A percentile compares a stretch with the other conserved stretches of the same genome.
phyloP scores from a whole-genome alignment of 345 rosid species.

The Aquilaria yunnanensis region DNA sequence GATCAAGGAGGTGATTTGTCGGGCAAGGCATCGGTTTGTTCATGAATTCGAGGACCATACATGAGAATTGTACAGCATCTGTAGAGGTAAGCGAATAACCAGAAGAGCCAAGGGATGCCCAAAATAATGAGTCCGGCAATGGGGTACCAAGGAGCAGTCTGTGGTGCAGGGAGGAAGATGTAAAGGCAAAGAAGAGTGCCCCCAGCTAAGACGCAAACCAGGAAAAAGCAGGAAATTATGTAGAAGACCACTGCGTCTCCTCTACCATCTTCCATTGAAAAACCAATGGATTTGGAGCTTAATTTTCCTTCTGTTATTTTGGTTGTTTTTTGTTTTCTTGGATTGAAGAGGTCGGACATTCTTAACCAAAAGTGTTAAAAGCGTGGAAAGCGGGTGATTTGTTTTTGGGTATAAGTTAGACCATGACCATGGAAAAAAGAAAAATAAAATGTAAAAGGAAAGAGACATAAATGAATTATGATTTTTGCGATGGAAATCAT shows the following conservation, averaged over 20 bases:
- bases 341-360: too few relatives aligned
- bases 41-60: background rate
- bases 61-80: slow-evolving; percentile 33
- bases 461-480: too few relatives aligned
- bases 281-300: background rate
- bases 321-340: too few relatives aligned
- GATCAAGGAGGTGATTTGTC: too few relatives aligned
- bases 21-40: too few relatives aligned
- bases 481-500: too few relatives aligned
- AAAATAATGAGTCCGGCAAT: slow-evolving; percentile 43
- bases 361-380: too few relatives aligned
- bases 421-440: too few relatives aligned
- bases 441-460: too few relatives aligned
- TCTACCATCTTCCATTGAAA: slow-evolving; percentile 32
- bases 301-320: too few relatives aligned
- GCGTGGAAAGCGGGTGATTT: too few relatives aligned
- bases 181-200: slow-evolving; percentile 48
- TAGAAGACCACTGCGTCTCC: slow-evolving; percentile 40
- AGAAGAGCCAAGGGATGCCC: slow-evolving; percentile 64
- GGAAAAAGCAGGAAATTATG: slow-evolving; percentile 33
- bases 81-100: slow-evolving; percentile 53
- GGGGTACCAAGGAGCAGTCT: slow-evolving; percentile 31
- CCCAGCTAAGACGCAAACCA: slow-evolving; percentile 41
- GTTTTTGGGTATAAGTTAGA: too few relatives aligned
- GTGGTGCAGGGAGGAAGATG: slow-evolving; percentile 28